phyloP scores from a whole-genome alignment of 257 asterid genomes.

The Solanum clarkiae region DNA sequence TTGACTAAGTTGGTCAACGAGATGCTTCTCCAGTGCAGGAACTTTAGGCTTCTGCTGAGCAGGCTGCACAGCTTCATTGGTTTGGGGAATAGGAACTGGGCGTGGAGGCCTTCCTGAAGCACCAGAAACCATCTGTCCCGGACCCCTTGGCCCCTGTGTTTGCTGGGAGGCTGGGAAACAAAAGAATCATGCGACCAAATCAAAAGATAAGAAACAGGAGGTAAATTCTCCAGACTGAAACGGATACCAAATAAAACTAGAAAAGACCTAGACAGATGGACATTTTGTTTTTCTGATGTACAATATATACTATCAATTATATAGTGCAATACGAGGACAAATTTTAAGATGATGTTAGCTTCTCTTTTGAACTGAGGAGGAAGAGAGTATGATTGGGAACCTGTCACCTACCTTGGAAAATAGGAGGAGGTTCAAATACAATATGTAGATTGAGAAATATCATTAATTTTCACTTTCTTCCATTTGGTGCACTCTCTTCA shows the following conservation, averaged over 20 bases:
- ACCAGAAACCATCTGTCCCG: constrained; percentile 29
- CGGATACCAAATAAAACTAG: not conserved
- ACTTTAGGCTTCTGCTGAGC: constrained; percentile 70
- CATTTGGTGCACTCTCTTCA: not conserved
- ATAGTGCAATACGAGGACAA: not conserved
- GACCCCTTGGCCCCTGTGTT: constrained; percentile 41
- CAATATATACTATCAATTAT: not conserved
- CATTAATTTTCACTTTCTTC: not conserved
- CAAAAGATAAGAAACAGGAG: not conserved
- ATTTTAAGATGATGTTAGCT: not conserved
- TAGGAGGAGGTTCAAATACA: not conserved
- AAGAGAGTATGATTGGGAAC: not conserved
- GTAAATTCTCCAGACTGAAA: not conserved
- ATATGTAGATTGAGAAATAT: not conserved
- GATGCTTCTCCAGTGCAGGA: constrained; percentile 88
- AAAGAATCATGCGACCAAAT: not conserved
- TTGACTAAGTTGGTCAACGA: constrained; percentile 75
- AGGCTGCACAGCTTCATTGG: constrained; percentile 41
- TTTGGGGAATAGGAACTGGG: constrained; percentile 60
- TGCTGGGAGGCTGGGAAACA: constrained; percentile 50
- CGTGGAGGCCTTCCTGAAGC: constrained; percentile 78
- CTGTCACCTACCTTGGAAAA: not conserved
- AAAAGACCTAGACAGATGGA: not conserved
- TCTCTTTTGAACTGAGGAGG: not conserved
- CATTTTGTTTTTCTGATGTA: not conserved